Evolutionary conservation across 2,329 filamentous ascomycete genomes (phyloP).

Genomic region (Aspergillus persii): DNA sequence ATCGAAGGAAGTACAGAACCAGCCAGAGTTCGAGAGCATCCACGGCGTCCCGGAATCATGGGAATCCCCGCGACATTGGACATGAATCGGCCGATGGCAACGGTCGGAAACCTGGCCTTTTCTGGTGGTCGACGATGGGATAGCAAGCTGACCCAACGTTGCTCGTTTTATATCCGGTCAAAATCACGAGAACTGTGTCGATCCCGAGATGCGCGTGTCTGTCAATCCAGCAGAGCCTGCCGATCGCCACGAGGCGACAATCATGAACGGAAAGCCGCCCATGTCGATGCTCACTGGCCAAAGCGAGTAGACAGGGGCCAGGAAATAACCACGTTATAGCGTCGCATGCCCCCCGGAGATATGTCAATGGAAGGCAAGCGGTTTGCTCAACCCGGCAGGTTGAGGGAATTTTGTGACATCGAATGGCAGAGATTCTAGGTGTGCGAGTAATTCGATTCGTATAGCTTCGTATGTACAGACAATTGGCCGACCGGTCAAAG

Average conservation of each 20-base stretch:
- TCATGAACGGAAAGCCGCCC: constrained; percentile 40
- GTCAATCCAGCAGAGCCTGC: too few species aligned
- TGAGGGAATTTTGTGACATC: constrained; percentile 31
- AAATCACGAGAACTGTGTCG: constrained; percentile 52
- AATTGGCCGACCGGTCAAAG: neutral
- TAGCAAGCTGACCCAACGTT: constrained; percentile 56
- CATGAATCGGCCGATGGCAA: constrained; percentile 47
- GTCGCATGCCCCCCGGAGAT: constrained; percentile 40
- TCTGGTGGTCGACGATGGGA: constrained; percentile 51
- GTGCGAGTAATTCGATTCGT: neutral
- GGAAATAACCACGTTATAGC: constrained; percentile 41
- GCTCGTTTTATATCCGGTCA: constrained; percentile 54
- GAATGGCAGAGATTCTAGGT: neutral
- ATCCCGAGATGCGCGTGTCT: too few species aligned
- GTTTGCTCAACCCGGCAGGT: constrained; percentile 37
- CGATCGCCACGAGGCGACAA: constrained; percentile 38
- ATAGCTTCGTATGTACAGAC: neutral
- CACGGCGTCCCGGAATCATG: constrained; percentile 37
- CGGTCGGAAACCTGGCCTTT: constrained; percentile 47
- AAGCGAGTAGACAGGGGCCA: constrained; percentile 43
- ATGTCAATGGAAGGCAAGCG: constrained; percentile 42
- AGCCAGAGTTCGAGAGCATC: constrained; percentile 23
- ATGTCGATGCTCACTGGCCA: constrained; percentile 45
- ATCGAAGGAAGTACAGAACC: too few species aligned
- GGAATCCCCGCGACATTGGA: constrained; percentile 50